phyloP scores from a whole-genome alignment of 2,329 filamentous ascomycete species.

The Claviceps digitariae region DNA sequence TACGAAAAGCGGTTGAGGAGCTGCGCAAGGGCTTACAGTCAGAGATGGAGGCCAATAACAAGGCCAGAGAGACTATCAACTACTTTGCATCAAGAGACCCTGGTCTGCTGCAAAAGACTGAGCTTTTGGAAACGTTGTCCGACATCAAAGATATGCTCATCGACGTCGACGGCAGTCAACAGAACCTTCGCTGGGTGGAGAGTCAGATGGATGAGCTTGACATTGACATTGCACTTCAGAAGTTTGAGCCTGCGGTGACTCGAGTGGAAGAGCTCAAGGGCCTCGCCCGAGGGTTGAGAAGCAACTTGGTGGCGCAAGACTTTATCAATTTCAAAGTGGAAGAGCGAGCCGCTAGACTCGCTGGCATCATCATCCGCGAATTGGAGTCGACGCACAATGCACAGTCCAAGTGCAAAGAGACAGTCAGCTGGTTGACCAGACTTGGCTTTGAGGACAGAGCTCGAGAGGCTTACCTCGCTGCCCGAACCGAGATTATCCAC shows the following conservation, averaged over 20 bases:
- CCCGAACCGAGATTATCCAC: constrained; percentile 64
- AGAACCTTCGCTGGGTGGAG: constrained; percentile 93
- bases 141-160: constrained; percentile 79
- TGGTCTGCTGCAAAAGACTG: constrained; percentile 62
- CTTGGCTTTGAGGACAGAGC: constrained; percentile 86
- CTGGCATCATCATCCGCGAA: constrained; percentile 61
- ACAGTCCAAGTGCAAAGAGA: constrained; percentile 61
- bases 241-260: constrained; percentile 71
- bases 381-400: constrained; percentile 68
- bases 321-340: constrained; percentile 88
- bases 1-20: constrained; percentile 86
- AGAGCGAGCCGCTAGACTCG: constrained; percentile 66
- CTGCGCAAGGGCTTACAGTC: constrained; percentile 73
- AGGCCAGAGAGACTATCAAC: constrained; percentile 71
- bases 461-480: constrained; percentile 71
- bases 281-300: constrained; percentile 67
- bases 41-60: constrained; percentile 77
- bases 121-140: constrained; percentile 65
- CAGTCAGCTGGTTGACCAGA: constrained; percentile 71
- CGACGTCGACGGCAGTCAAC: constrained; percentile 91
- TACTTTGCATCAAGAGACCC: constrained; percentile 73
- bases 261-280: constrained; percentile 75
- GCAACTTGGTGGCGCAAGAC: constrained; percentile 76
- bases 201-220: constrained; percentile 90
- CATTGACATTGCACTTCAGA: constrained; percentile 85